Evolutionary conservation across 192 early-diverging fungal genomes (phyloP).

Genomic region (Backusella morwellensis): DNA sequence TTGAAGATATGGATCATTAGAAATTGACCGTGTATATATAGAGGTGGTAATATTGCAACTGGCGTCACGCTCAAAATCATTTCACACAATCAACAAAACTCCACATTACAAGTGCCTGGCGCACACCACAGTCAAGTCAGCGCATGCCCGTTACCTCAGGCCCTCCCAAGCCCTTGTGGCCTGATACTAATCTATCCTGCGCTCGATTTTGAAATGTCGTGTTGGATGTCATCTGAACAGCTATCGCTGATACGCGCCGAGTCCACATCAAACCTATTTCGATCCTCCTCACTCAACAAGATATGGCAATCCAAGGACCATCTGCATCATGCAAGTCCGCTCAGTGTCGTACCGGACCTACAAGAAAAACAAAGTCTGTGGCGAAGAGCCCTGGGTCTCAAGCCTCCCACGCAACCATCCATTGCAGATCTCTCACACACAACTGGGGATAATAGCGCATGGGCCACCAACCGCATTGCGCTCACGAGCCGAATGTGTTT

Average conservation of each 20-base stretch:
- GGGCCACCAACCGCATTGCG: slow-evolving; percentile 53
- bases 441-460: slow-evolving; percentile 18
- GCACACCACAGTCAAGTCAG: neutral
- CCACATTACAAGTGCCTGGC: neutral
- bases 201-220: slow-evolving; percentile 87
- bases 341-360: slow-evolving; percentile 49
- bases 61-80: slow-evolving; percentile 78
- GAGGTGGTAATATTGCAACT: slow-evolving; percentile 87
- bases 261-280: slow-evolving; percentile 36
- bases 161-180: slow-evolving; percentile 66
- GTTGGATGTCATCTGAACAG: slow-evolving; percentile 81
- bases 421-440: neutral
- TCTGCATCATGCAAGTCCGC: slow-evolving; percentile 65
- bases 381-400: slow-evolving; percentile 24
- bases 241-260: slow-evolving; percentile 62
- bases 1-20: neutral
- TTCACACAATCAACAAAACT: slow-evolving; percentile 36
- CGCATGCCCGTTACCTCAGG: neutral
- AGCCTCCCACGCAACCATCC: slow-evolving; percentile 10
- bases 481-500: slow-evolving; percentile 76
- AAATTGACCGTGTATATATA: slow-evolving; percentile 25
- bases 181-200: slow-evolving; percentile 89
- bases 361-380: slow-evolving; percentile 38
- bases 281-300: slow-evolving; percentile 18
- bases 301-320: slow-evolving; percentile 56